Base-by-base conservation (phyloP, 2,329 filamentous ascomycete species). In the Sordariomycetes sp. region DNA sequence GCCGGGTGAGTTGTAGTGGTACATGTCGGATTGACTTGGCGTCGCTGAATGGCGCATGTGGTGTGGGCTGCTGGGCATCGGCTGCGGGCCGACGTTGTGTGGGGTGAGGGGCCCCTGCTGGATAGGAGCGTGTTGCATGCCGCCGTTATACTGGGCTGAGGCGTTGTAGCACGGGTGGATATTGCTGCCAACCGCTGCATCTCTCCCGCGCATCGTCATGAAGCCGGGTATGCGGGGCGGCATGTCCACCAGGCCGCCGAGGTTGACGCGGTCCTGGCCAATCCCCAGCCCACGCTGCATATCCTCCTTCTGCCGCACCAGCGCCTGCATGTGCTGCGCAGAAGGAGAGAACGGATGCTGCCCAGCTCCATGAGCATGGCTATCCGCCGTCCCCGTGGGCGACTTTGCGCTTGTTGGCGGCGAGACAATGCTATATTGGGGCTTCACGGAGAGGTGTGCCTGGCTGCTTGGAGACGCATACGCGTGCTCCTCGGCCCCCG, bases 191-290 rank as follows among this genome's bases (percentile, higher is more conserved):
- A 15, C 39, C 6, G 39, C 54, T 13, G 25, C 45, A 45, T 15
- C 34, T 13, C 20, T 50, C 10, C 45, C 54, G 8, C 15, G 28
- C 39, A 15, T 45, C 39, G 39, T 17, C 17, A 56, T 20, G 28
- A 56, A 51, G 22, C 52, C 42, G 6, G 50, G 17, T 56, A 22
- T 15, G 48, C n/a, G 51, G 32, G 20, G 13, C 25, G n/a, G 24
- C 54, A 54, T 48, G 36, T 45, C 13, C 52, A 56, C 45, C 20
- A 56, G 54, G 32, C 54, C 68, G 55, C 52, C 59, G 59, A 28
- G 59, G 17, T 51, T 56, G 51, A 53, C 58, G 25, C 54, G 57
- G 57, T 45, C 32, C 15, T 32, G 39, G 24, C 54, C 25, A 2
- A 28, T 36, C 20, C 52, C 28, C 22, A 56, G 17, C 7, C 54